These are phyloP conservation scores for Eurotiales sp. DNA, from an alignment of 2,329 filamentous ascomycete genomes.

Conservation along the genomic window DNA sequence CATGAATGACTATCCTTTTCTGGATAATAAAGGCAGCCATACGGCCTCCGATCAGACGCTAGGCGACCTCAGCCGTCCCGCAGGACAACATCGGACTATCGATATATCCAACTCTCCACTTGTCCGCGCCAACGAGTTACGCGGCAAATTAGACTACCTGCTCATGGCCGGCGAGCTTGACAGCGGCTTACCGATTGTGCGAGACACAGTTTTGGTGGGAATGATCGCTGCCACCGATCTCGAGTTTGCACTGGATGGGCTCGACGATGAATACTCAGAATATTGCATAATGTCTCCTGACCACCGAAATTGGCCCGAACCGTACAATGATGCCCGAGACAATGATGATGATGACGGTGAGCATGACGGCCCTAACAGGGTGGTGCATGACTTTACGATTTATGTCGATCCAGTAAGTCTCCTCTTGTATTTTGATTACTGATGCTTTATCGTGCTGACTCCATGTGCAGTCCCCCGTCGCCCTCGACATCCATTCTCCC, in stretches of 20 bases:
- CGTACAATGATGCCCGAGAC: too few relatives aligned
- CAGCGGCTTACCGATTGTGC: conserved; percentile 81
- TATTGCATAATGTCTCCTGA: conserved; percentile 78
- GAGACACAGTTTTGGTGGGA: conserved; percentile 75
- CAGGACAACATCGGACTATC: conserved; percentile 73
- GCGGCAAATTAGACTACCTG: conserved; percentile 74
- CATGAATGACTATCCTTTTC: conserved; percentile 95
- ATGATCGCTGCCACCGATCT: conserved; percentile 92
- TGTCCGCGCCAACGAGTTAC: conserved; percentile 71
- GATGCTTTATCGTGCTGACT: too few relatives aligned
- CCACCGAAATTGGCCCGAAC: conserved; percentile 5
- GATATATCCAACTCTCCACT: conserved; percentile 82
- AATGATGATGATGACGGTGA: conserved; percentile 54
- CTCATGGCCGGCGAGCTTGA: conserved; percentile 87
- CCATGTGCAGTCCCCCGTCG: conserved; percentile 78
- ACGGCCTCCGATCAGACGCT: conserved; percentile 86
- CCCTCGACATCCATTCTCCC: conserved; percentile 81
- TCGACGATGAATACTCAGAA: conserved; percentile 66
- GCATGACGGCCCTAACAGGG: conserved; percentile 38
- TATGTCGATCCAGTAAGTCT: conserved; percentile 80
- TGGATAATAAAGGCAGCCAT: conserved; percentile 86
- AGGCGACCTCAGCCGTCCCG: conserved; percentile 75
- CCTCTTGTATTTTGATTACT: conserved; percentile 2
- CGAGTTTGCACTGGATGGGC: conserved; percentile 83
- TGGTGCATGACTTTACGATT: conserved; percentile 80